Conservation (phyloP, 164 flowering plant genomes). For the Magnolia changhungtana region DNA sequence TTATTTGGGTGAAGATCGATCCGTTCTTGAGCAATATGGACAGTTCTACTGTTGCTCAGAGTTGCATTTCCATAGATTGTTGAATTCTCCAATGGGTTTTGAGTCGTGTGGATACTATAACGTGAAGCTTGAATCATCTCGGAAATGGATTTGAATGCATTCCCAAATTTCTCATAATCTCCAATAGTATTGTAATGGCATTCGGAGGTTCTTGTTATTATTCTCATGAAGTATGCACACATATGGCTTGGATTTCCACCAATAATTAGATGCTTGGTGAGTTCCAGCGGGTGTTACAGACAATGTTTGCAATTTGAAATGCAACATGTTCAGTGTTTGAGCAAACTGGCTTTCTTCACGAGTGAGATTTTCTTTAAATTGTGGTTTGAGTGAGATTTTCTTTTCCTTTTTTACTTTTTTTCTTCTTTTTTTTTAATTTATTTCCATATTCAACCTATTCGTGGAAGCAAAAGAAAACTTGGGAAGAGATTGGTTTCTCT, state of each 20-base stretch:
- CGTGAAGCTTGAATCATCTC: not conserved
- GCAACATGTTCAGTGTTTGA: not conserved
- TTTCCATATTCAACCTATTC: too few relatives aligned
- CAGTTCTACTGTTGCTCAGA: constrained; percentile 28
- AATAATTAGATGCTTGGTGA: not conserved
- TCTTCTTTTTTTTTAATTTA: too few relatives aligned
- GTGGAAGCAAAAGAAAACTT: too few relatives aligned
- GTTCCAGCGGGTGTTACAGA: not conserved
- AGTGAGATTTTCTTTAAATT: too few relatives aligned
- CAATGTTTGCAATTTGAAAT: not conserved
- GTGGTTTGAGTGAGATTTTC: too few relatives aligned
- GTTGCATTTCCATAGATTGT: constrained; percentile 87
- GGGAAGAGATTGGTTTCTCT: too few relatives aligned
- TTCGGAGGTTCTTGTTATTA: not conserved
- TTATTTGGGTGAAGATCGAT: constrained; percentile 87
- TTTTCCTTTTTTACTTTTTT: too few relatives aligned
- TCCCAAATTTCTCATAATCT: not conserved
- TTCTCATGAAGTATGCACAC: not conserved
- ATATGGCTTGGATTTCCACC: not conserved
- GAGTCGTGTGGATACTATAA: not conserved
- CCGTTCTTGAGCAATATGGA: constrained; percentile 59
- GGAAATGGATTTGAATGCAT: not conserved
- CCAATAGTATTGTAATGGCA: not conserved
- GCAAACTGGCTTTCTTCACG: too few relatives aligned
- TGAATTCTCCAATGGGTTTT: constrained; percentile 19